Base-by-base conservation (phyloP, 345 rosid species). In the Kandelia obovata region DNA sequence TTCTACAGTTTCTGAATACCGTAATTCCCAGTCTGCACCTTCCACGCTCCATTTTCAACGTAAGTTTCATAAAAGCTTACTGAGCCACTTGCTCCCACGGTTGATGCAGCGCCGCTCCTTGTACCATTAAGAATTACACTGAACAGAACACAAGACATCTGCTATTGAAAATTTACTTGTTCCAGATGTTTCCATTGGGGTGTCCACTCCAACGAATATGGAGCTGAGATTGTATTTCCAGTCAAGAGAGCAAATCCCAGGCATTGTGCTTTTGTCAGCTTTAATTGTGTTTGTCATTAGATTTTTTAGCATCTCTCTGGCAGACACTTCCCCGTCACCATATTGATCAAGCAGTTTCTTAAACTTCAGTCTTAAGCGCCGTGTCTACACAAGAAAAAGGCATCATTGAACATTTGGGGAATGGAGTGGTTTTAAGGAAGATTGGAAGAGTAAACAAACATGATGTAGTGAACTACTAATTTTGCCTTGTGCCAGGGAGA, bases 221-320 rank as follows among this genome's bases (percentile, higher is more conserved):
- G 89, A 70, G 81, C 92, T 90, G 30, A 83, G 74, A 63, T 65
- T 69, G 61, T 43, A 71, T 69, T 86, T 89, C 89, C 85, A 81
- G 35, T 86, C 94, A 8, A 58, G 67, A 16, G 89, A 80, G 68
- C 85, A 86, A 76, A 89, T 85, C 0, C 82, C 82, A 49, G 94
- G 91, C 71, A 85, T 69, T 66, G 70, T 71, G 77, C 73, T 81
- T 76, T 73, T 70, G 20, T 86, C 87, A n/a, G 85, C 87, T 82
- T 80, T 83, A 49, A 65, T 60, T n/a, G 71, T 79, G 74, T 84
- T 88, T 69, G 69, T 84, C 90, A 88, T 88, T 32, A 88, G 74
- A 35, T 73, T 86, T 26, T 77, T 74, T 21, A 77, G 75, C 79
- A 85, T 78, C 79, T 85, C 86, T 51, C 78, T 83, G 43, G 84